phyloP scores from a whole-genome alignment of 208 protist genomes.

The Lotmaria passim region DNA sequence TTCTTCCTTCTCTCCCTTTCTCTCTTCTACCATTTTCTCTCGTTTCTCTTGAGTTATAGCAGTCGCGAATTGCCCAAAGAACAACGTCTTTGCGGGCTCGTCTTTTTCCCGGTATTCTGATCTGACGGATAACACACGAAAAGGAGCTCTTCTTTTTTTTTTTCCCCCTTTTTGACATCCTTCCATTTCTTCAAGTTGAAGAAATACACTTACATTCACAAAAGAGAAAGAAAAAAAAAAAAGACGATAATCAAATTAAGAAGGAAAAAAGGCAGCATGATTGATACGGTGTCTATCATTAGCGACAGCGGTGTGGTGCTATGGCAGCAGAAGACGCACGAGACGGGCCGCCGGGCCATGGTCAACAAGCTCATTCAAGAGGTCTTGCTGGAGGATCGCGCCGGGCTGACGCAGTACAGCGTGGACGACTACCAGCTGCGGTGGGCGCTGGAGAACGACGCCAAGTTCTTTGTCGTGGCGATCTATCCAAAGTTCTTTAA shows the following conservation, averaged over 20 bases:
- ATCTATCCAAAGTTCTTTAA: constrained; percentile 93
- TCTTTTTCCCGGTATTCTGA: no score
- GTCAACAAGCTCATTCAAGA: constrained; percentile 93
- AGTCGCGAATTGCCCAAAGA: no score
- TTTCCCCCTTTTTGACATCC: neutral
- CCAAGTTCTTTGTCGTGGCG: constrained; percentile 93
- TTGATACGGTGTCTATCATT: constrained; percentile 94
- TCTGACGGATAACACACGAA: no score
- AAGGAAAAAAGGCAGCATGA: constrained; percentile 64
- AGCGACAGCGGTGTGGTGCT: constrained; percentile 95
- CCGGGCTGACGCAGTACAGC: constrained; percentile 67
- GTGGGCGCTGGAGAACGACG: constrained; percentile 94
- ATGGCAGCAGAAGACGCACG: constrained; percentile 76
- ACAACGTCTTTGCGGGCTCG: no score
- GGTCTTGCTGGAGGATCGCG: constrained; percentile 94
- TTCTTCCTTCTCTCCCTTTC: no score
- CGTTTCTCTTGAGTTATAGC: no score
- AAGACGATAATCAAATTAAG: neutral
- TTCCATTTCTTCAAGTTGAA: neutral
- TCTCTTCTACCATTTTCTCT: no score
- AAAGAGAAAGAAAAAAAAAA: neutral
- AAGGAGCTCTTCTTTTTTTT: no score
- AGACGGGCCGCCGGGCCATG: constrained; percentile 68
- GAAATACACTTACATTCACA: neutral
- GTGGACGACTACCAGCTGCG: constrained; percentile 89